phyloP scores from a whole-genome alignment of 495 filamentous ascomycete species.

The Aspergillus hancockii region DNA sequence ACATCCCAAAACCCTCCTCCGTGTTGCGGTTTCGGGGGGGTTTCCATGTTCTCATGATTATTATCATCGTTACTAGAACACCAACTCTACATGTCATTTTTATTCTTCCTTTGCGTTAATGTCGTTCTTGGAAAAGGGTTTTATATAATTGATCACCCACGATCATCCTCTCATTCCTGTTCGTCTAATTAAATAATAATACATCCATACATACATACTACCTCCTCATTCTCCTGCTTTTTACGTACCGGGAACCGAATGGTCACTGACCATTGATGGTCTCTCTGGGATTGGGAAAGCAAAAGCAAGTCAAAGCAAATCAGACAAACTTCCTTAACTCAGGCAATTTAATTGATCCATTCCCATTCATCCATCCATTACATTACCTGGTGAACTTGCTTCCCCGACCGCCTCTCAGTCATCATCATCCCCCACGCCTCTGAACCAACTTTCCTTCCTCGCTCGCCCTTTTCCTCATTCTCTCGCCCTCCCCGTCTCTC shows the following conservation, averaged over 20 bases:
- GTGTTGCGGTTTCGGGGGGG: background rate
- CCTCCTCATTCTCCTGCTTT: background rate
- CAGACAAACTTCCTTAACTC: slow-evolving; percentile 6
- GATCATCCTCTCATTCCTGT: too few relatives aligned
- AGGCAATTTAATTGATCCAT: background rate
- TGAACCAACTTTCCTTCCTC: slow-evolving; percentile 9
- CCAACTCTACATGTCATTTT: background rate
- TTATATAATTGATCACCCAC: background rate
- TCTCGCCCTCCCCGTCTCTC: background rate
- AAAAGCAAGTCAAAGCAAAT: slow-evolving; percentile 4
- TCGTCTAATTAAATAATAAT: background rate
- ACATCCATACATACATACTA: background rate
- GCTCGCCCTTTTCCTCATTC: background rate
- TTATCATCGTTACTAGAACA: too few relatives aligned
- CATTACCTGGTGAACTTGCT: slow-evolving; percentile 5
- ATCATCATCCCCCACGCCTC: slow-evolving; percentile 22
- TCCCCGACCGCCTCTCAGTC: slow-evolving; percentile 27
- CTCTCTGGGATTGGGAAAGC: too few relatives aligned
- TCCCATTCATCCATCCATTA: too few relatives aligned
- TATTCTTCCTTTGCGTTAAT: background rate
- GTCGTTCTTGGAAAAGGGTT: too few relatives aligned
- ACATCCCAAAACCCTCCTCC: background rate
- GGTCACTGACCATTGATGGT: background rate
- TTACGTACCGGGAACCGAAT: background rate
- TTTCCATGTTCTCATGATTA: too few relatives aligned